These are phyloP conservation scores for Mortierella sp. DNA, from an alignment of 371 early-diverging fungal species.

Conservation along the genomic window DNA sequence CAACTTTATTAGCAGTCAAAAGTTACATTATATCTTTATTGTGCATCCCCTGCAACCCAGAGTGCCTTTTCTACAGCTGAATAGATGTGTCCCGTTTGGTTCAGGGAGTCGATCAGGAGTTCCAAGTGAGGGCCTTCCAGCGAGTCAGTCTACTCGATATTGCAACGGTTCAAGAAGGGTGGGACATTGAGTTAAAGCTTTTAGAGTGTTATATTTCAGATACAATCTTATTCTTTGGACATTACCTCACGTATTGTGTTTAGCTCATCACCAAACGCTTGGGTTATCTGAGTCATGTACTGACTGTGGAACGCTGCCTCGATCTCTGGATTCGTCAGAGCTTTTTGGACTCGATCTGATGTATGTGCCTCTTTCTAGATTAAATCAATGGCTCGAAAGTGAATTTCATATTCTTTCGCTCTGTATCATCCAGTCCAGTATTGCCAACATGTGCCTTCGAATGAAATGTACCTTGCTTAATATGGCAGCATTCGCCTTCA, in stretches of 20 bases:
- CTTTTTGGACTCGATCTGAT: conserved; percentile 49
- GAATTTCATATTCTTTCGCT: neutral
- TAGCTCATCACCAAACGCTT: conserved; percentile 55
- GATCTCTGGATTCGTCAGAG: conserved; percentile 48
- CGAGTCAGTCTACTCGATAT: conserved; percentile 41
- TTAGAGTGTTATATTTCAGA: neutral
- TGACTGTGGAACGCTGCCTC: conserved; percentile 50
- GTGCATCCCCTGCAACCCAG: conserved; percentile 41
- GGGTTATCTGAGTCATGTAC: conserved; percentile 54
- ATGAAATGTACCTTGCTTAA: conserved; percentile 18
- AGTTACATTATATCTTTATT: neutral
- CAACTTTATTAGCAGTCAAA: neutral
- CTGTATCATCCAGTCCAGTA: no score
- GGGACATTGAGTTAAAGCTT: neutral
- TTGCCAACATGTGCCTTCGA: neutral
- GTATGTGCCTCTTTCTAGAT: conserved; percentile 48
- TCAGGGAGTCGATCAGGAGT: conserved; percentile 53
- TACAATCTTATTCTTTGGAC: neutral
- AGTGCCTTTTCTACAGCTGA: conserved; percentile 46
- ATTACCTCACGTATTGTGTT: conserved; percentile 53
- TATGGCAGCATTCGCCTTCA: conserved; percentile 18
- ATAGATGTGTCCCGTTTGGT: conserved; percentile 55
- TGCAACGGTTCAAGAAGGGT: neutral
- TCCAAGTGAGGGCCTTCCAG: conserved; percentile 49
- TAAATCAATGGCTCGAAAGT: neutral